These are phyloP conservation scores for Metschnikowia gruessii DNA, from an alignment of 805 yeast genomes.

Conservation along the genomic window DNA sequence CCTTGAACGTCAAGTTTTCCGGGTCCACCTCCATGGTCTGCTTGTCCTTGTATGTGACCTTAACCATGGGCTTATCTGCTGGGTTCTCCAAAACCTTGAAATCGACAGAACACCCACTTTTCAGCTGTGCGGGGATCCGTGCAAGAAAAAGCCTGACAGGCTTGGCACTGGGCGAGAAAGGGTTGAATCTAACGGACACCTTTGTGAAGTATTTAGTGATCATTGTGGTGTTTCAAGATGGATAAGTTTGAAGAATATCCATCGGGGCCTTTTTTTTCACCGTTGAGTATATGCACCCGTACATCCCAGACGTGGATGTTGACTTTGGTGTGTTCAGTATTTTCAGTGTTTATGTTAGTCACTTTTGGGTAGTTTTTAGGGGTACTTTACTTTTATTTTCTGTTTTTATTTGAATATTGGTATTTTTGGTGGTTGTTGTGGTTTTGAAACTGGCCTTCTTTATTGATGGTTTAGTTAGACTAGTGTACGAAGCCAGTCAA, in stretches of 20 bases:
- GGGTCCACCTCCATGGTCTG: constrained; percentile 69
- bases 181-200: constrained; percentile 75
- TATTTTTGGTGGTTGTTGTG: no score
- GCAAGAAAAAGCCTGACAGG: constrained; percentile 77
- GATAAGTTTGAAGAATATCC: no score
- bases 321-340: no score
- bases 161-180: constrained; percentile 66
- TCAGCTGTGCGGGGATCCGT: constrained; percentile 73
- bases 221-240: constrained; percentile 42
- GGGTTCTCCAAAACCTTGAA: constrained; percentile 53
- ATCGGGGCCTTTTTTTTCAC: background rate
- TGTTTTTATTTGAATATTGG: no score
- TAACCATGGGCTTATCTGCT: constrained; percentile 53
- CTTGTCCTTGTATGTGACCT: constrained; percentile 80
- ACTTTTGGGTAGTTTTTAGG: no score
- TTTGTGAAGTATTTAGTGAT: constrained; percentile 86
- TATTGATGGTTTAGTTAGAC: no score
- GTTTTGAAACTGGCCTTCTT: no score
- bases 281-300: no score
- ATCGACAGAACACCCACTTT: constrained; percentile 55
- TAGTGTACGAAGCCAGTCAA: no score
- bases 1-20: constrained; percentile 48
- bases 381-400: no score
- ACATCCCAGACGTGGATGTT: no score
- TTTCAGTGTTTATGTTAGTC: no score